Evolutionary conservation across 805 yeast species (phyloP).

Genomic region (Metschnikowia orientalis): DNA sequence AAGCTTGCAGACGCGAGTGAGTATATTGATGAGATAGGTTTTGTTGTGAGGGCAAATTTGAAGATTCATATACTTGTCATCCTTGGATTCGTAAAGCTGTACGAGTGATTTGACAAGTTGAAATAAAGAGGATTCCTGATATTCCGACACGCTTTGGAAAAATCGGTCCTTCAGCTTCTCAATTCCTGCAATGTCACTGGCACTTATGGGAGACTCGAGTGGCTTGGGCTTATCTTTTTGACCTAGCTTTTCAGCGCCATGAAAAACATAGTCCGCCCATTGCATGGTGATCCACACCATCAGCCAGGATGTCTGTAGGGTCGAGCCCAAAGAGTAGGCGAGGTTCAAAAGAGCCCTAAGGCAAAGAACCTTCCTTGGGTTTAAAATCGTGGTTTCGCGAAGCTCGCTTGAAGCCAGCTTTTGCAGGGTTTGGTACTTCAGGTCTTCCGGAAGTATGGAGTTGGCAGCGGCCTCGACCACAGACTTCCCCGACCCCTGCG

Average conservation of each 20-base stretch:
- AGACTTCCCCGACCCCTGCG: conserved; percentile 15
- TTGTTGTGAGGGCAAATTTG: conserved; percentile 50
- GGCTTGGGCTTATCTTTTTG: conserved; percentile 21
- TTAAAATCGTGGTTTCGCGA: too few species aligned
- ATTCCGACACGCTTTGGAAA: conserved; percentile 56
- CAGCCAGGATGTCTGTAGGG: conserved; percentile 64
- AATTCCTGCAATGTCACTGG: conserved; percentile 47
- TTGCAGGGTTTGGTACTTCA: background rate
- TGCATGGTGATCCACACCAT: conserved; percentile 58
- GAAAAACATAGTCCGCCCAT: conserved; percentile 70
- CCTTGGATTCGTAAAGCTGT: conserved; percentile 32
- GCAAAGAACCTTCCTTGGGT: conserved; percentile 68
- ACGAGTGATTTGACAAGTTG: conserved; percentile 47
- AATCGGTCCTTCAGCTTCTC: conserved; percentile 57
- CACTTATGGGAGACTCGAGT: conserved; percentile 33
- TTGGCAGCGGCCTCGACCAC: too few species aligned
- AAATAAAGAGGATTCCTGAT: conserved; percentile 47
- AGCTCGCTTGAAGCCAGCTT: too few species aligned
- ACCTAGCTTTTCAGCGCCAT: conserved; percentile 48
- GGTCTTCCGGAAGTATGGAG: background rate
- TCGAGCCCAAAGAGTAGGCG: conserved; percentile 77
- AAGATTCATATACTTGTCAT: conserved; percentile 2
- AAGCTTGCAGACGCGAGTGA: conserved; percentile 49
- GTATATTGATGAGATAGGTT: conserved; percentile 48
- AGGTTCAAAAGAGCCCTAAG: conserved; percentile 74